Evolutionary conservation across 768 basidiomycete species (phyloP), one percentile per base, ranked within the genome.

Genomic region (Coprinopsis cinerea): DNA sequence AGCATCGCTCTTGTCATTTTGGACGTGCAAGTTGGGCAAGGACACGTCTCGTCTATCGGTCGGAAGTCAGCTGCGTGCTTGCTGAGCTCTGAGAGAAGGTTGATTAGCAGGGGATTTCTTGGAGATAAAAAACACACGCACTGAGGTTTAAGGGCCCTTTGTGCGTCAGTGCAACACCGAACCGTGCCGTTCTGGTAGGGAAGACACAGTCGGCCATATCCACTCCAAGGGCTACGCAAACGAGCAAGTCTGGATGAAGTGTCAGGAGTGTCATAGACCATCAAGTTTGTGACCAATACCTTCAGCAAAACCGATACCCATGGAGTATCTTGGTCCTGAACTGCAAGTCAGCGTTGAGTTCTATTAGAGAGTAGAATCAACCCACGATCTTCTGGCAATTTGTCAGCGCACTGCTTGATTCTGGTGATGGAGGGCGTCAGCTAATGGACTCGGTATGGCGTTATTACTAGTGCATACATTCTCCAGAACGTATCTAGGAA

Each of bases 161-260:
- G 59, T 82, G 80, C 9, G 92, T 94, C 51, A 95, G 65, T 4
- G 92, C 92, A 14, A 94, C 85, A 1, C 92, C 92, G 63, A 94
- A 94, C 24, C 92, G 78, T 30, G 92, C 92, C 0, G 92, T 94
- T 51, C 92, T 78, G 1, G 92, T 95, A 26, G 92, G 92, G 59
- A 92, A 94, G 10, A 95, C 92, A 54, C 92, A 95, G 62, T 95
- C 92, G 0, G 91, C 91, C 90, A 95, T 94, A 59, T 95, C 92
- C 25, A 94, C 77, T 13, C 92, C 92, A n/a, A 95, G 71, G 3
- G 92, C 92, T 18, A 92, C 83, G 58, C 92, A 93, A 13, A 94
- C 91, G 34, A 95, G 69, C 13, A 95, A 74, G 70, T 95, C 92
- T 89, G 53, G n/a, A n/a, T 34, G 22, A 24, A 14, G 27, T 40